Percentiles rank a stretch among this genome's conserved stretches.
Evolutionary conservation across 768 basidiomycete species (phyloP).

Genomic region (Boletus rubescentipes): DNA sequence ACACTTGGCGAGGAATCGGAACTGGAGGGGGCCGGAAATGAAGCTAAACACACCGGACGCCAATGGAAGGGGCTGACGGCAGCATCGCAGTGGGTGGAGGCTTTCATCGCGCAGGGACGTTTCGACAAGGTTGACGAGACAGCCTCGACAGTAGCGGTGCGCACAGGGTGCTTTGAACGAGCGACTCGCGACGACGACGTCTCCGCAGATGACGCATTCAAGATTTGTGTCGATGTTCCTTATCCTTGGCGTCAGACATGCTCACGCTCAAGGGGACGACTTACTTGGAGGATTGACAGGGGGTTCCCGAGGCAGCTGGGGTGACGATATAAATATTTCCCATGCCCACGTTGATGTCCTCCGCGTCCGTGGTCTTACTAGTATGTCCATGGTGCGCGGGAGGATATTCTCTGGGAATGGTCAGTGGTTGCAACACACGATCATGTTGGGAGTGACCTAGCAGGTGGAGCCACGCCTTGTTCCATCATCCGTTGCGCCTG

Average conservation of each 20-base stretch:
- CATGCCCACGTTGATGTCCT: not conserved
- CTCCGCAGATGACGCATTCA: conserved; percentile 44
- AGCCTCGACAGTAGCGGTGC: conserved; percentile 48
- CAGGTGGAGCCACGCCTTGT: not conserved
- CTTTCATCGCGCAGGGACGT: conserved; percentile 48
- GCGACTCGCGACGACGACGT: conserved; percentile 22
- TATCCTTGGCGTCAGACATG: not conserved
- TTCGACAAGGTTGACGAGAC: conserved; percentile 41
- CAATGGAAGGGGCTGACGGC: conserved; percentile 37
- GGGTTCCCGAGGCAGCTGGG: not conserved
- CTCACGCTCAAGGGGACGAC: not conserved
- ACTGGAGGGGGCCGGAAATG: conserved; percentile 27
- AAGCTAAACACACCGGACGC: conserved; percentile 25
- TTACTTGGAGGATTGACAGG: not conserved
- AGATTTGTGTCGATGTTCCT: not conserved
- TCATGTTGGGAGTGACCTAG: conserved; percentile 3
- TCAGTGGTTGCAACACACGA: not conserved
- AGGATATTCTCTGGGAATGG: conserved; percentile 2
- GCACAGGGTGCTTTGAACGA: conserved; percentile 43
- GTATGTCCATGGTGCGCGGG: not conserved
- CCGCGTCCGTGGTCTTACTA: not conserved
- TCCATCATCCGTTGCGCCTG: conserved; percentile 14
- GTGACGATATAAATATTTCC: conserved; percentile 1
- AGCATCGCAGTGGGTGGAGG: conserved; percentile 53
- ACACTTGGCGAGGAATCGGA: conserved; percentile 41